These are phyloP conservation scores for Diplodia sapinea DNA, from an alignment of 2,329 filamentous ascomycete genomes.

Conservation along the genomic window DNA sequence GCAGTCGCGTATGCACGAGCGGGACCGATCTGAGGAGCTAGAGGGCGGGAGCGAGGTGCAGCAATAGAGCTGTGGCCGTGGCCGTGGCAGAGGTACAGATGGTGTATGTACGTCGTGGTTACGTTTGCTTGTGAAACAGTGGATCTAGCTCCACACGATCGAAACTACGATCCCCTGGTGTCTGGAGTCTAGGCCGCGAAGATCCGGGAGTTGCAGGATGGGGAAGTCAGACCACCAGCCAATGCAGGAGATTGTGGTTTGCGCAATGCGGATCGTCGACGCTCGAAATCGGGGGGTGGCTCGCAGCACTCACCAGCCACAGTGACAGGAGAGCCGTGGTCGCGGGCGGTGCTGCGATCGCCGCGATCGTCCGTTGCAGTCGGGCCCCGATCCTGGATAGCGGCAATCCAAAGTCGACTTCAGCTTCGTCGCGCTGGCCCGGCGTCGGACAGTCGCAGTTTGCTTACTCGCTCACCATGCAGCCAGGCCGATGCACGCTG, in stretches of 20 bases:
- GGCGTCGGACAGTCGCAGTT: neutral
- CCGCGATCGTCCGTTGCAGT: slow-evolving; percentile 15
- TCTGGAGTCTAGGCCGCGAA: neutral
- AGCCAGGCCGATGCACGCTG: neutral
- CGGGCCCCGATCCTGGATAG: slow-evolving; percentile 13
- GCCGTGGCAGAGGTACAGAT: neutral
- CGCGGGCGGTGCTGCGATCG: slow-evolving; percentile 4
- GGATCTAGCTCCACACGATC: slow-evolving; percentile 22
- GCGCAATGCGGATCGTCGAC: slow-evolving; percentile 15
- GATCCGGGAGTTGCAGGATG: neutral
- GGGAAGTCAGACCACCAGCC: slow-evolving; percentile 7
- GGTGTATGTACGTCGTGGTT: neutral
- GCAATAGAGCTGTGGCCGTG: neutral
- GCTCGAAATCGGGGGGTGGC: neutral
- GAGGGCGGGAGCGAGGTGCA: neutral
- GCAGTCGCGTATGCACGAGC: neutral
- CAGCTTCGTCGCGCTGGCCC: neutral
- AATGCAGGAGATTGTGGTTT: neutral
- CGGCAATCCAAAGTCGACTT: slow-evolving; percentile 16
- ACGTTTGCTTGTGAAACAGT: slow-evolving; percentile 12
- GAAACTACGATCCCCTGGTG: neutral
- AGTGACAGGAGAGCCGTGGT: neutral
- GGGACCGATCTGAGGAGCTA: neutral
- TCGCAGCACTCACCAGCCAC: slow-evolving; percentile 9
- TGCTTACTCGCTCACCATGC: neutral